Conservation (phyloP, 768 basidiomycete genomes). For the Mrakia frigida region DNA sequence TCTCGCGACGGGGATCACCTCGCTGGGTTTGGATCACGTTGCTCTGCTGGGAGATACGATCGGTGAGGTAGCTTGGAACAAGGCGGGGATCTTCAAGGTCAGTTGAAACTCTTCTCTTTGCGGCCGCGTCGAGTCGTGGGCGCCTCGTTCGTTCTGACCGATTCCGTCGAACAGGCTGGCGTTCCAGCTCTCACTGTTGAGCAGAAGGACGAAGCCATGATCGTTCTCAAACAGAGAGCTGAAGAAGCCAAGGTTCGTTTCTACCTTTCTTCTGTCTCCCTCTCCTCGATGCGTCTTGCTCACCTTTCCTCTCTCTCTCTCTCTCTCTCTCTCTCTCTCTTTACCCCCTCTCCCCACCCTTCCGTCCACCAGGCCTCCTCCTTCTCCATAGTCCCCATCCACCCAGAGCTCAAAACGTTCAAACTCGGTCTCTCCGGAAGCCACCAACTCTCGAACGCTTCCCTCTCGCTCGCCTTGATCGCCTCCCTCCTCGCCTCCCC, state of each 20-base stretch:
- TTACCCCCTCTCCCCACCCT: no score
- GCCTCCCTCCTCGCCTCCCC: conserved; percentile 52
- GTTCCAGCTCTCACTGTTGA: conserved; percentile 79
- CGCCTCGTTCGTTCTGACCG: not conserved
- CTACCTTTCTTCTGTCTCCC: not conserved
- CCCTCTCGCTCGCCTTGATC: conserved; percentile 70
- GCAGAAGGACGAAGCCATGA: conserved; percentile 65
- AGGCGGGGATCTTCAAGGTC: conserved; percentile 89
- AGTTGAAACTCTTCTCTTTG: not conserved
- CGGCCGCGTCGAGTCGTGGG: not conserved
- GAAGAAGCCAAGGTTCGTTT: conserved; percentile 44
- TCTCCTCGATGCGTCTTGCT: not conserved
- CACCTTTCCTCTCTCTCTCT: not conserved
- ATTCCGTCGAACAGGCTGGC: conserved; percentile 52
- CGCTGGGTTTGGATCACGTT: conserved; percentile 88
- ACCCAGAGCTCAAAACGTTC: conserved; percentile 52
- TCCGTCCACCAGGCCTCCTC: conserved; percentile 54
- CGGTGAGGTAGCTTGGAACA: conserved; percentile 85
- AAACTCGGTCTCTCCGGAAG: conserved; percentile 73
- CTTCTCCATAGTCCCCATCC: conserved; percentile 59
- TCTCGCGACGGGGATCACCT: conserved; percentile 80
- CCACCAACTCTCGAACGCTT: conserved; percentile 85
- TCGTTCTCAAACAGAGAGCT: conserved; percentile 64
- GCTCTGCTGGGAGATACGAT: conserved; percentile 80
- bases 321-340: not conserved